A percentile compares a stretch with the other conserved stretches of the same genome.
Conservation (phyloP, 495 filamentous ascomycete genomes). For the Daldinia concentrica region DNA sequence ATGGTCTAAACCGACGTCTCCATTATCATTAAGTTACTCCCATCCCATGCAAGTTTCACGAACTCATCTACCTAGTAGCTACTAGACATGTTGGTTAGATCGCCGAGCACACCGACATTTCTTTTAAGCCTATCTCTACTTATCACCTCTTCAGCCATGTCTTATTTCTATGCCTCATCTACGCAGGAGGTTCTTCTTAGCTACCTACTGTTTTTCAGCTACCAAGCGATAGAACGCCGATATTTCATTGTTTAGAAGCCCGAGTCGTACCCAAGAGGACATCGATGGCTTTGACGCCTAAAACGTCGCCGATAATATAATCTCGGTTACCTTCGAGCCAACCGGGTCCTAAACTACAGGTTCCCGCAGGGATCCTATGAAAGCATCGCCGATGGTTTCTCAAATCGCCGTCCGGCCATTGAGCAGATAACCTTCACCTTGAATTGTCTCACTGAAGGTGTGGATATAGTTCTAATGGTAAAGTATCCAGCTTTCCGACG, state of each 20-base stretch:
- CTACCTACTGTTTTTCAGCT: neutral
- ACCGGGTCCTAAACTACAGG: neutral
- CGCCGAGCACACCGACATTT: conserved; percentile 26
- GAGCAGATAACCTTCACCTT: neutral
- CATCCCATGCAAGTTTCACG: neutral
- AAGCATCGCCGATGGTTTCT: neutral
- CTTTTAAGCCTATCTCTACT: neutral
- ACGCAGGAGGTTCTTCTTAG: neutral
- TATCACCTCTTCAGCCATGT: conserved; percentile 10
- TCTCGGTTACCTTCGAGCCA: neutral
- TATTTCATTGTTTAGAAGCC: neutral
- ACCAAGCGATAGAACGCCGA: neutral
- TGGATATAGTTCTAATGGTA: too few species aligned
- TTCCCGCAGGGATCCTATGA: too few species aligned
- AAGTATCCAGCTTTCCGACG: neutral
- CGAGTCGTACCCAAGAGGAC: neutral
- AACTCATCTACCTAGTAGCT: neutral
- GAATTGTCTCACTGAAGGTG: too few species aligned
- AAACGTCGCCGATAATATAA: conserved; percentile 9
- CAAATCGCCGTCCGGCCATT: neutral
- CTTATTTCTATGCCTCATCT: conserved; percentile 11
- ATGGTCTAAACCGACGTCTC: neutral
- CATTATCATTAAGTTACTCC: neutral
- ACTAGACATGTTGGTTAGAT: neutral
- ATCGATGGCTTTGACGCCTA: neutral